Evolutionary conservation across 2,329 filamentous ascomycete species (phyloP), one percentile per base, ranked within the genome.

Genomic region (Gremmenia infestans): DNA sequence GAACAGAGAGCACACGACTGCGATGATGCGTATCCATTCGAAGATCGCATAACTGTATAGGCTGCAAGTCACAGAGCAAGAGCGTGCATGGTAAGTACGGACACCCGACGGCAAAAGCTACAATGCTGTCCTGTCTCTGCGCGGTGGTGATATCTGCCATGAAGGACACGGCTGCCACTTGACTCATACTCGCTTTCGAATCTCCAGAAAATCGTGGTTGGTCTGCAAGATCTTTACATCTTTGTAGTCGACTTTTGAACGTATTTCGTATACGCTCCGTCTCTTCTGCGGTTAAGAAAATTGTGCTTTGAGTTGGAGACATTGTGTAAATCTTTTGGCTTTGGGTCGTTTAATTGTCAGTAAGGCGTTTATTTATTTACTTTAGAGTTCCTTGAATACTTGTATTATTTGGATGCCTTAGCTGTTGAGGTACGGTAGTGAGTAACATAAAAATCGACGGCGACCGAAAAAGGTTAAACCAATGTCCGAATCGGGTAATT

Each of bases 1-100:
- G 36, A 25, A 61, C 45, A 23, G 73, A 28, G 6, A 73, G 52
- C 19, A 73, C 50, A 42, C 69, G 72, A 2, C 69, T 73, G 15
- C 72, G 67, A 64, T 76, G 73, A 60, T 76, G 73, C 15, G 66
- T 74, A 58, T 76, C 71, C 28, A 74, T 64, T 15, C 36, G 47
- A 8, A 76, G 68, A 28, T 71, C 61, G 23, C 58, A 60, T 3
- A 61, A 15, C 15, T 50, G 35, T 50, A 63, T 61, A 9, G 55
- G 54, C 40, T 59, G 62, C 43, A 72, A 55, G 12, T 58, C 59
- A n/a, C 57, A 7, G 32, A 61, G 15, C 11, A 43, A 46, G 36
- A 51, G 19, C 19, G 23, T 53, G n/a, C 59, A 63, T 7, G 60
- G 56, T 5, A 53, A 48, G 22, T 63, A 63, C n/a, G 54, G 51